Evolutionary conservation across 1,284 basidiomycete species (phyloP).

Genomic region (Ceratobasidium sp.): DNA sequence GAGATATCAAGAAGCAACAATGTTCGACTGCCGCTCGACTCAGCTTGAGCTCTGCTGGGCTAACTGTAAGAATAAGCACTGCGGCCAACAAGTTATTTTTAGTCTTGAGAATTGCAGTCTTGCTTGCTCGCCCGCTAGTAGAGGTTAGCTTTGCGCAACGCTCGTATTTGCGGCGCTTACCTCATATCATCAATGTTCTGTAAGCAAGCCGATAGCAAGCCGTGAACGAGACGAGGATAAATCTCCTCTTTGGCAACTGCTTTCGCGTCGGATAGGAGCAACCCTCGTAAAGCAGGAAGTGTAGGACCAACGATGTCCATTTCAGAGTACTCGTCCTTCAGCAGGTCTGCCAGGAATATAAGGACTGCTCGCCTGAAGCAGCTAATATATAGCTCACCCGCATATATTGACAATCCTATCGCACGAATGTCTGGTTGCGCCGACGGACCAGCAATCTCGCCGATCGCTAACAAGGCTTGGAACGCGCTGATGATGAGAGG

Average conservation of each 20-base stretch:
- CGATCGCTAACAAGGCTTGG: constrained; percentile 74
- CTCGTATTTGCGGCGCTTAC: constrained; percentile 61
- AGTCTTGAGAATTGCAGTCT: constrained; percentile 83
- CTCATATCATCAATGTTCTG: constrained; percentile 92
- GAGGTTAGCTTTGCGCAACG: neutral
- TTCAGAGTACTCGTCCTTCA: constrained; percentile 85
- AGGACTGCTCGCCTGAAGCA: too few species aligned
- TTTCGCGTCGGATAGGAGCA: constrained; percentile 69
- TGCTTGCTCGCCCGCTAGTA: constrained; percentile 79
- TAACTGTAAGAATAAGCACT: constrained; percentile 86
- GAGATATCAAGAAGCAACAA: constrained; percentile 84
- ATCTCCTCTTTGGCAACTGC: constrained; percentile 53
- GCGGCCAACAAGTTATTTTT: constrained; percentile 92
- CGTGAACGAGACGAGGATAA: constrained; percentile 77
- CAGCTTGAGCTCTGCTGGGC: constrained; percentile 76
- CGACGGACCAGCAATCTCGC: constrained; percentile 68
- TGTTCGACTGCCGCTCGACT: constrained; percentile 86
- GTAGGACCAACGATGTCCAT: constrained; percentile 84
- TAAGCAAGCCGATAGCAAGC: constrained; percentile 86
- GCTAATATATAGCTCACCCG: too few species aligned
- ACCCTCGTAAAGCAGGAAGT: constrained; percentile 79
- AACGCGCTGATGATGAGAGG: constrained; percentile 78
- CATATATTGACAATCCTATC: constrained; percentile 84
- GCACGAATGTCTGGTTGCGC: constrained; percentile 81
- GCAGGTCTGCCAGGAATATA: constrained; percentile 68